Evolutionary conservation across 2,329 filamentous ascomycete genomes (phyloP), one percentile per base, ranked within the genome.

Genomic region (Colletotrichum noveboracense): DNA sequence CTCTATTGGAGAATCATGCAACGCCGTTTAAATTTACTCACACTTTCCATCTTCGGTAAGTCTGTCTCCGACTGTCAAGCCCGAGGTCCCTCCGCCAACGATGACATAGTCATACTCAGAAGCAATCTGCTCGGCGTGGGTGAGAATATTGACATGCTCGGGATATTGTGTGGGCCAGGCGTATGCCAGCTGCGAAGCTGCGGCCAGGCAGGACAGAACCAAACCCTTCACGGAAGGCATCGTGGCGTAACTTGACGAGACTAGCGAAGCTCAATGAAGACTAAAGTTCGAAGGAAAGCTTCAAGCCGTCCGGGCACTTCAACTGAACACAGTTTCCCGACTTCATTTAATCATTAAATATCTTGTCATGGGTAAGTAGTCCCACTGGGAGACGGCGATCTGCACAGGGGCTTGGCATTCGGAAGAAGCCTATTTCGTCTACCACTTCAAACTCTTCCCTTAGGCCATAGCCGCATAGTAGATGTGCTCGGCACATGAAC

Each of bases 81-180:
- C 87, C 16, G 86, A 85, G 9, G 85, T 86, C 2, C 87, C 87
- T 9, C 85, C 87, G 16, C 86, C 86, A 38, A 86, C 80, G 62
- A 87, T 81, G 18, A 87, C 79, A 67, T 83, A 83, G 75, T 81
- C 80, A 43, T 79, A 81, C 28, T 70, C 75, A 1, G 72, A 52
- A 9, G 69, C 68, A 0, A 77, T 30, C 55, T 76, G 73, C 69
- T 77, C 69, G 9, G 68, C 72, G 10, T 69, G 69, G 2, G 64
- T 52, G 55, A 77, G 69, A 6, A 77, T 77, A 3, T 70, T 66
- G 48, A 75, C 68, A 18, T 75, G 58, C 3, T 72, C 72, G 21
- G 73, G 69, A 12, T 43, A 34, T 12, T 71, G 68, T 3, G 73
- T 77, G 1, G 75, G 75, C 73, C 75, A 76, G 7, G 73, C 64